Evolutionary conservation across 148 eudicot species (phyloP).

Genomic region (Selenicereus undatus): DNA sequence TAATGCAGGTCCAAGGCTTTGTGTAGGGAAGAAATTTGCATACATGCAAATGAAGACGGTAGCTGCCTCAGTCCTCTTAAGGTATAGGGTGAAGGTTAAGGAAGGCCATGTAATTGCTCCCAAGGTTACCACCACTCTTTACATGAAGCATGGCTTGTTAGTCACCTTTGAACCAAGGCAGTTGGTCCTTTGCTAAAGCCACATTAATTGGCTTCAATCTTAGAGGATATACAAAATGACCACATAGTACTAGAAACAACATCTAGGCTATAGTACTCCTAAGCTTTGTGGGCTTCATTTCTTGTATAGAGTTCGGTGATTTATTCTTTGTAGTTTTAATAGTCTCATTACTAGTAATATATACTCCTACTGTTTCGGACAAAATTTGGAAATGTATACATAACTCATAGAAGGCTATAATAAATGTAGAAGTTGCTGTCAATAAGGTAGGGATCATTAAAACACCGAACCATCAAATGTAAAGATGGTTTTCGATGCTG

Average conservation of each 20-base stretch:
- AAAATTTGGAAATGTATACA: no score
- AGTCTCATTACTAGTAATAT: no score
- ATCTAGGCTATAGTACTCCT: no score
- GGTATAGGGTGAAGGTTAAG: slow-evolving; percentile 41
- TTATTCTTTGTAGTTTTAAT: no score
- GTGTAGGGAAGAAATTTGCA: slow-evolving; percentile 51
- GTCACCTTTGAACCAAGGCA: slow-evolving; percentile 35
- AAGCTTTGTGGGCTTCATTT: background rate
- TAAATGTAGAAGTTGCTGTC: no score
- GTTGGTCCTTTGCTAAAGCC: background rate
- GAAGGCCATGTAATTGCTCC: slow-evolving; percentile 36
- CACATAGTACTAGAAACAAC: background rate
- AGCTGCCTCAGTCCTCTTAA: slow-evolving; percentile 39
- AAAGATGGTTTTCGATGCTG: no score
- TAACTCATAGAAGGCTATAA: no score
- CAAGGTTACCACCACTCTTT: slow-evolving; percentile 46
- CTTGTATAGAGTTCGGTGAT: background rate
- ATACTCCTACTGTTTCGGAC: no score
- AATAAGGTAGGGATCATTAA: no score
- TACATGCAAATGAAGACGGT: slow-evolving; percentile 57
- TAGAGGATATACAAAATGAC: background rate
- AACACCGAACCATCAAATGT: no score
- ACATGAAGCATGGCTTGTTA: slow-evolving; percentile 45
- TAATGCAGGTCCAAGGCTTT: slow-evolving; percentile 48
- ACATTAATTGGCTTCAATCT: background rate